Conservation (phyloP, 192 early-diverging fungal species). For the Umbelopsis isabellina region DNA sequence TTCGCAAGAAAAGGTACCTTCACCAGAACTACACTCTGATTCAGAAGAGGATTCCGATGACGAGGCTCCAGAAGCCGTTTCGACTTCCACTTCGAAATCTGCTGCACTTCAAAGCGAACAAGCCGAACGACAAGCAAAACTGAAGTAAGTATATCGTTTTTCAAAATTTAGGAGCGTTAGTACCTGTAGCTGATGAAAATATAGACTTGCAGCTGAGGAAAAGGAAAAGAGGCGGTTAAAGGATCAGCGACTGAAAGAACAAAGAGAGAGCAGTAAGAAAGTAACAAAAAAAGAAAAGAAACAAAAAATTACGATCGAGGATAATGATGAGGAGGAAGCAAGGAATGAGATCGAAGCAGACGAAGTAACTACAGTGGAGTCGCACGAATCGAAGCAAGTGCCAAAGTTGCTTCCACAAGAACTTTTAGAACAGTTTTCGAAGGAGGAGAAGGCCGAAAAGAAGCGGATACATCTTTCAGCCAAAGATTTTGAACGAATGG, state of each 20-base stretch:
- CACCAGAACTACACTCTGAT: background rate
- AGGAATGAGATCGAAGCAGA: background rate
- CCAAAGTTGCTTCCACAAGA: constrained; percentile 25
- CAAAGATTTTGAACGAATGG: constrained; percentile 40
- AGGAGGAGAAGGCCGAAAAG: constrained; percentile 29
- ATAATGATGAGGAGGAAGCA: background rate
- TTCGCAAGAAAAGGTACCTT: background rate
- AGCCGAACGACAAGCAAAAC: constrained; percentile 30
- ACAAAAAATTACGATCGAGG: background rate
- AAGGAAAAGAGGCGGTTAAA: constrained; percentile 44
- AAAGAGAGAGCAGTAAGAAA: constrained; percentile 35
- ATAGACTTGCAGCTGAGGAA: constrained; percentile 20
- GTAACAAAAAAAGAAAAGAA: background rate
- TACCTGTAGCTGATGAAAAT: background rate
- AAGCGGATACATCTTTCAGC: constrained; percentile 36
- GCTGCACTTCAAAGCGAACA: constrained; percentile 14
- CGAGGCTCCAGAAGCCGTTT: constrained; percentile 43
- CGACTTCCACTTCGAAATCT: constrained; percentile 23
- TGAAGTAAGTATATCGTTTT: constrained; percentile 29
- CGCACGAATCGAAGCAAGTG: constrained; percentile 5
- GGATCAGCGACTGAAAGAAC: constrained; percentile 41
- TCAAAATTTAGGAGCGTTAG: background rate
- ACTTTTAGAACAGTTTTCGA: constrained; percentile 27
- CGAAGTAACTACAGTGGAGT: constrained; percentile 8
- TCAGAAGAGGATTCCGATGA: constrained; percentile 35